Evolutionary conservation across 352 stramenopile species (phyloP), one percentile per base, ranked within the genome.

Genomic region (Globisporangium barbulae): DNA sequence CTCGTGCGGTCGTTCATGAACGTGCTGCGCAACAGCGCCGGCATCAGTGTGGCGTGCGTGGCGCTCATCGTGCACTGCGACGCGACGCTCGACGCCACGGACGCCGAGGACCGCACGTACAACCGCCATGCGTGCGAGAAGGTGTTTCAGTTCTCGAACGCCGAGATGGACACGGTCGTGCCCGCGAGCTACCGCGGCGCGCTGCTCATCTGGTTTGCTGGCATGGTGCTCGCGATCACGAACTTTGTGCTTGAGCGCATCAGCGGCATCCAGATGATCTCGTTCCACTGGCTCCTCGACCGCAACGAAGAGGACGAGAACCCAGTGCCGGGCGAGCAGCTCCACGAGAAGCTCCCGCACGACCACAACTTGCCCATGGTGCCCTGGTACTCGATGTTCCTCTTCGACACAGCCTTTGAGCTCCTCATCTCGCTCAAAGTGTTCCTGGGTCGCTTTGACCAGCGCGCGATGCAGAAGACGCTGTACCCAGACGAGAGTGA

Each of bases 371-470:
- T 96, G 19, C 70, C 87, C 15, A 98, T 98, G 93, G 91, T 97
- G 6, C 85, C 90, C 41, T 98, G 93, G 93, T 98, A 98, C 71
- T 97, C 91, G n/a, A 89, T 97, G 69, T 89, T 97, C 53, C 65
- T 98, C 13, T 94, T 97, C 37, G 81, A 96, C 70, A 96, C 91
- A 28, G 89, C 85, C 0, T 97, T 98, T 65, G 76, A 97, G 61
- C 67, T 97, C n/a, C 78, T 98, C 54, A 89, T 98, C 22, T 97
- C 89, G 54, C 78, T 97, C 30, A 97, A 98, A 58, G 85, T 98
- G 47, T 98, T 98, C 72, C 78, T 98, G 15, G 93, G 93, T 1
- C 79, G 82, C 1, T 93, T 93, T 57, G 93, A 98, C 63, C 91
- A 94, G 65, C 88, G 93, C 10, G 82, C 81, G 28, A 95, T 98